Conservation (phyloP, 2,329 filamentous ascomycete species). For the Aspergillus pseudoterreus region DNA sequence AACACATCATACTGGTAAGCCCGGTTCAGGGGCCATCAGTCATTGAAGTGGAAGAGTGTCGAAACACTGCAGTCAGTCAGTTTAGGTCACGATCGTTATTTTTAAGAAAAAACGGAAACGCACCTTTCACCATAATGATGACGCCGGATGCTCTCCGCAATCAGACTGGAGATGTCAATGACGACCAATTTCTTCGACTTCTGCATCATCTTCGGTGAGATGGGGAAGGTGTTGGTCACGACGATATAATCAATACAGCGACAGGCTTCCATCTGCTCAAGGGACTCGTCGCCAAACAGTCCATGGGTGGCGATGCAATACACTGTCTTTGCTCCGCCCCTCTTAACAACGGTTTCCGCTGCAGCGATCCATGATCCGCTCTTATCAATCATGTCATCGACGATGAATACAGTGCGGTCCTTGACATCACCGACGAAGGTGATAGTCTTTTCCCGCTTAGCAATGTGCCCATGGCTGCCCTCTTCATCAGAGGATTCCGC, state of each 20-base stretch:
- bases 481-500: conserved; percentile 92
- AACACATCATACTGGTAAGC: background rate
- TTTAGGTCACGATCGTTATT: conserved; percentile 25
- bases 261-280: conserved; percentile 86
- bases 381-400: conserved; percentile 99
- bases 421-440: conserved; percentile 95
- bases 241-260: conserved; percentile 91
- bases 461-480: conserved; percentile 50
- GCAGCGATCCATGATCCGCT: conserved; percentile 95
- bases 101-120: conserved; percentile 52
- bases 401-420: conserved; percentile 83
- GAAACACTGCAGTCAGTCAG: conserved; percentile 37
- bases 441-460: conserved; percentile 86
- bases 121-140: conserved; percentile 88
- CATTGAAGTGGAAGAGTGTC: conserved; percentile 62
- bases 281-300: conserved; percentile 83
- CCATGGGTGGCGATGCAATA: conserved; percentile 98
- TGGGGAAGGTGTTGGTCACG: conserved; percentile 96
- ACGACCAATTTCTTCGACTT: conserved; percentile 79
- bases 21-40: conserved; percentile 18
- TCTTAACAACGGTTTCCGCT: conserved; percentile 92
- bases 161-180: conserved; percentile 80
- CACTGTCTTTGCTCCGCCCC: conserved; percentile 84
- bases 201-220: conserved; percentile 67
- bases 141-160: conserved; percentile 88